phyloP scores from a whole-genome alignment of 1,284 basidiomycete species.

The Cutaneotrichosporon sp. region DNA sequence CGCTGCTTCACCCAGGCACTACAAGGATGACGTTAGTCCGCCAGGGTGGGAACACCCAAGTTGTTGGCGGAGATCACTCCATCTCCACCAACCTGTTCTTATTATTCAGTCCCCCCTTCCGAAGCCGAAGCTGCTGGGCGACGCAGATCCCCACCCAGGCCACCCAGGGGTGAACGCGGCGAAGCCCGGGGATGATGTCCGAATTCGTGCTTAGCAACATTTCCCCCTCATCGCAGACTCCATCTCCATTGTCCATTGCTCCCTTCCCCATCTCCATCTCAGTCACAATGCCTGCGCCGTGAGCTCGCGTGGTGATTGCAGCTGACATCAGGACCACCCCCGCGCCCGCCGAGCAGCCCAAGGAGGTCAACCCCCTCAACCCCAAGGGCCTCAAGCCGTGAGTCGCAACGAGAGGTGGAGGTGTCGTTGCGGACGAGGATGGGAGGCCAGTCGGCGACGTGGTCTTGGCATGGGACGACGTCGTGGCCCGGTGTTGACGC shows the following conservation, averaged over 20 bases:
- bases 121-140: too few species aligned
- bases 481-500: too few species aligned
- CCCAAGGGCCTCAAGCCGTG: slow-evolving; percentile 90
- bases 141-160: too few species aligned
- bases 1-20: neutral
- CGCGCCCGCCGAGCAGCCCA: slow-evolving; percentile 19
- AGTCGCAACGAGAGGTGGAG: slow-evolving; percentile 52
- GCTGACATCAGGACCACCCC: slow-evolving; percentile 3
- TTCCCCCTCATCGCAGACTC: too few species aligned
- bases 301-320: neutral
- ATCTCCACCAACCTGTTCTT: neutral
- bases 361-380: slow-evolving; percentile 70
- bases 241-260: too few species aligned
- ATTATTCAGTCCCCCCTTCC: neutral
- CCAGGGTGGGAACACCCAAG: too few species aligned
- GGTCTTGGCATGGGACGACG: neutral
- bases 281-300: slow-evolving; percentile 22
- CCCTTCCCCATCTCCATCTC: neutral
- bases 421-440: neutral
- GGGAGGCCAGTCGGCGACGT: neutral
- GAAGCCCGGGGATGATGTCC: neutral
- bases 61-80: neutral
- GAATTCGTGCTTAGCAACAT: slow-evolving; percentile 8
- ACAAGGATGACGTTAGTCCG: too few species aligned
- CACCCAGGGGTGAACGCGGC: neutral